Percentiles rank a stretch among this genome's conserved stretches.
phyloP scores from a whole-genome alignment of 2,329 filamentous ascomycete genomes.

The Alternaria infectoria region DNA sequence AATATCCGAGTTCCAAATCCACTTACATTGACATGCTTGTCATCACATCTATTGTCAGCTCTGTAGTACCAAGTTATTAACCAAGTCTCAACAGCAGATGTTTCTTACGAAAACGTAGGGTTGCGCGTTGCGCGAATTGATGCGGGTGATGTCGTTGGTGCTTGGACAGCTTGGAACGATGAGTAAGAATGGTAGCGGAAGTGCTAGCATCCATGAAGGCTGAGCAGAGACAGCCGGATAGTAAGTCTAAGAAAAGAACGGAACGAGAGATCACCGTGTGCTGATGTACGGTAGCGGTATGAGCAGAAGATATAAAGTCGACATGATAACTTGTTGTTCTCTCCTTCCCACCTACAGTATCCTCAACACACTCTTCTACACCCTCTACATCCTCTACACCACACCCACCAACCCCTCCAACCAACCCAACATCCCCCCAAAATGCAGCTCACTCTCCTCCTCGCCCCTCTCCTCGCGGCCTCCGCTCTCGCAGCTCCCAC shows the following conservation, averaged over 20 bases:
- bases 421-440: not conserved
- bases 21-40: not conserved
- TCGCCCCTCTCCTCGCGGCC: slow-evolving; percentile 18
- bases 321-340: not conserved
- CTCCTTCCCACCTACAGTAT: not conserved
- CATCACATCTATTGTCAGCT: not conserved
- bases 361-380: not conserved
- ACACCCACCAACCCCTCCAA: not conserved
- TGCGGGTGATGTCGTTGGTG: not conserved
- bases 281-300: not conserved
- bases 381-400: not conserved
- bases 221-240: not conserved
- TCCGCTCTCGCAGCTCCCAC: slow-evolving; percentile 12
- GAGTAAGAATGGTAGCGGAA: not conserved
- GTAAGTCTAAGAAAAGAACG: not conserved
- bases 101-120: not conserved
- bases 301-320: not conserved
- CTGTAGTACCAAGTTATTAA: not conserved
- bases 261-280: not conserved
- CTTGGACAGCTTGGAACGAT: too few relatives aligned
- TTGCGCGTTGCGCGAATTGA: not conserved
- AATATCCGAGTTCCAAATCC: not conserved
- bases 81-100: not conserved
- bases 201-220: not conserved
- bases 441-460: slow-evolving; percentile 20